These are phyloP conservation scores for Yamagishiella unicocca DNA, from an alignment of 139 green algal genomes.

Conservation along the genomic window DNA sequence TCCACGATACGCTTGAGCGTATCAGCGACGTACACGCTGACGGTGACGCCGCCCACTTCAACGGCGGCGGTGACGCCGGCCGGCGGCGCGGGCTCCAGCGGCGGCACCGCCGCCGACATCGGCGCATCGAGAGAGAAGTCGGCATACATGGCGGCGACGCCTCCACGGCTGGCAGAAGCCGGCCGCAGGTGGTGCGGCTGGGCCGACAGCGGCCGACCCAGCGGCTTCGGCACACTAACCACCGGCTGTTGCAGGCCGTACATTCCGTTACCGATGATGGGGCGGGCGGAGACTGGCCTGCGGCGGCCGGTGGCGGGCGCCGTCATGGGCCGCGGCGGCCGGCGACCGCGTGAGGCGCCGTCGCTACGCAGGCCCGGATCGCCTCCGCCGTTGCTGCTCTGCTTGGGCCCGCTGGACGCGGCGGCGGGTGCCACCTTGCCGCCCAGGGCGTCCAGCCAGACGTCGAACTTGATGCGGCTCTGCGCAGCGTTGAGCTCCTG, in stretches of 20 bases:
- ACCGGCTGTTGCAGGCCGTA: neutral
- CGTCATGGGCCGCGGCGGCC: neutral
- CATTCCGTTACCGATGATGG: neutral
- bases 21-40: slow-evolving; percentile 57
- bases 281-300: slow-evolving; percentile 9
- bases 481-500: neutral
- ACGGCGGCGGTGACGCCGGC: slow-evolving; percentile 45
- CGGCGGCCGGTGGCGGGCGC: neutral
- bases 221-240: neutral
- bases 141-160: neutral
- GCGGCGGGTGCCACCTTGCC: neutral
- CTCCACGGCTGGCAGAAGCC: neutral
- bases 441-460: slow-evolving; percentile 30
- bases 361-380: neutral
- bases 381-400: neutral
- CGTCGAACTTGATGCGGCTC: slow-evolving; percentile 45
- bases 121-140: neutral
- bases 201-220: slow-evolving; percentile 38
- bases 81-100: neutral
- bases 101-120: neutral
- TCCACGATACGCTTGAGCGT: slow-evolving; percentile 44
- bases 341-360: neutral
- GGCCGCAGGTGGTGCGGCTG: slow-evolving; percentile 41
- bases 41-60: slow-evolving; percentile 26
- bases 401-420: neutral